Conservation (phyloP, 768 basidiomycete species). For the Boletus speciosus region DNA sequence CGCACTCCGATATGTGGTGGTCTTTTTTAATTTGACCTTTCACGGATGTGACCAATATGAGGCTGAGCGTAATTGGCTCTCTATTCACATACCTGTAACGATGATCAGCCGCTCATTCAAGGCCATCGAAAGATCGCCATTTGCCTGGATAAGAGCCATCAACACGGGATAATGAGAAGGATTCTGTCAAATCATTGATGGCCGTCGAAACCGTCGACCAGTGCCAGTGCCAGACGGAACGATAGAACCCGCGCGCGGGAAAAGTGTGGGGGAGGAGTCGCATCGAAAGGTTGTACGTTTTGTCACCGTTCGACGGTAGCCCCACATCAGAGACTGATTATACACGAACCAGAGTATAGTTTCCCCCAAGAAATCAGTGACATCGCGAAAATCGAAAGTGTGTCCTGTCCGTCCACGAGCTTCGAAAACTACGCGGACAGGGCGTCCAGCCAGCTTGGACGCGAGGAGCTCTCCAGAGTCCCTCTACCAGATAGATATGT, state of each 20-base stretch:
- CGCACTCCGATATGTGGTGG: too few species aligned
- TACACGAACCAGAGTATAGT: background rate
- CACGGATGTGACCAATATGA: background rate
- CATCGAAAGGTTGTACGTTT: background rate
- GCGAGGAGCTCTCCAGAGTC: too few species aligned
- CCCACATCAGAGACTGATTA: background rate
- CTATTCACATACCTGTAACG: background rate
- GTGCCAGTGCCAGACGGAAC: background rate
- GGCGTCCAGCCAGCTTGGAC: background rate
- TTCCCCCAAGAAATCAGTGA: background rate
- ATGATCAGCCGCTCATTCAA: background rate
- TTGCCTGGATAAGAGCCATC: background rate
- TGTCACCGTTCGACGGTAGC: background rate
- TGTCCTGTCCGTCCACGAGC: background rate
- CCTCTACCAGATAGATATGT: background rate
- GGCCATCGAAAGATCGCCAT: background rate
- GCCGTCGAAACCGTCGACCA: background rate
- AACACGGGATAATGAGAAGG: background rate
- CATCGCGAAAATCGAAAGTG: background rate
- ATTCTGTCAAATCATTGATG: background rate
- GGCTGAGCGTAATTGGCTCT: background rate
- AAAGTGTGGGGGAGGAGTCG: too few species aligned
- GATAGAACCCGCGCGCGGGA: too few species aligned
- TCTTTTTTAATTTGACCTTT: background rate
- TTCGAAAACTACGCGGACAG: background rate